These are phyloP conservation scores for Fusarium sp. DNA, from an alignment of 2,329 filamentous ascomycete genomes.

Conservation along the genomic window DNA sequence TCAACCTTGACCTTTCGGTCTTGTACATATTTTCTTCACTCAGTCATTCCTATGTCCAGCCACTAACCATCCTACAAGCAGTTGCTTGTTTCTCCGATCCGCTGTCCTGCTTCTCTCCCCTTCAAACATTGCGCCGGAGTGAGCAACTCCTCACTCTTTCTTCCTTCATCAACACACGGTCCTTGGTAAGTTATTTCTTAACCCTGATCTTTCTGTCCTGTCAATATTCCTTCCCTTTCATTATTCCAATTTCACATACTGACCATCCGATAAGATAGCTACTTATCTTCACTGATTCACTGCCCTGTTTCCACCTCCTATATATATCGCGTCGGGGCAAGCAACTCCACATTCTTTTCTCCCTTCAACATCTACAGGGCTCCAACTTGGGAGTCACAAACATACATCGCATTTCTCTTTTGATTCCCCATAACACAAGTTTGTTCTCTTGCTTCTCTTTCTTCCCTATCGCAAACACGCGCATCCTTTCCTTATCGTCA, in stretches of 20 bases:
- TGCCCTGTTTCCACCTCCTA: neutral
- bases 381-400: conserved; percentile 2
- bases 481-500: neutral
- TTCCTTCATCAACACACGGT: neutral
- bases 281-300: neutral
- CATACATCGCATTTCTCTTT: neutral
- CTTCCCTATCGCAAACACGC: neutral
- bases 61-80: too few relatives aligned
- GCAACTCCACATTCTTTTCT: neutral
- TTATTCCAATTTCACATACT: neutral
- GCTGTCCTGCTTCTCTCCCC: too few relatives aligned
- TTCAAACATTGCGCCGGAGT: too few relatives aligned
- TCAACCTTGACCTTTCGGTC: too few relatives aligned
- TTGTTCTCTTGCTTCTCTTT: neutral
- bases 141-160: too few relatives aligned
- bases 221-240: neutral
- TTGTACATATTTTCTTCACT: too few relatives aligned
- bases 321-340: conserved; percentile 1
- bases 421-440: neutral
- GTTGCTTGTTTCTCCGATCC: too few relatives aligned
- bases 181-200: neutral
- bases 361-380: neutral
- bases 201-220: neutral
- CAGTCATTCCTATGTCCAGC: too few relatives aligned
- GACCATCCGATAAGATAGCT: neutral